Evolutionary conservation across 2,329 filamentous ascomycete genomes (phyloP).

Genomic region (Scopulariopsis brevicaulis): DNA sequence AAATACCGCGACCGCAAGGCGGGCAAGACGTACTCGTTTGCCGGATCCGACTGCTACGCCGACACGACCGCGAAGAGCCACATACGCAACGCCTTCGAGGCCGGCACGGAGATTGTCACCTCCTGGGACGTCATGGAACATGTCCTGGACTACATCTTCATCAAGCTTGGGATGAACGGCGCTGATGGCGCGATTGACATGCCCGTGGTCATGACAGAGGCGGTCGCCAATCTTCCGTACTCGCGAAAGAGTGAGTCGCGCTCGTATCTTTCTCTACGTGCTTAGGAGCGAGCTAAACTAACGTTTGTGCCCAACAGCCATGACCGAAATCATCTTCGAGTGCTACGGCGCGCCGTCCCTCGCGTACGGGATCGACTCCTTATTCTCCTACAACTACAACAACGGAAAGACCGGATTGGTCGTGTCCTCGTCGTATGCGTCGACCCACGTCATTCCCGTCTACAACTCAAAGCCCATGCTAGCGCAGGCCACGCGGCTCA

Average conservation of each 20-base stretch:
- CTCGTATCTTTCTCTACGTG: neutral
- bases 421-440: slow-evolving; percentile 83
- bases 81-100: slow-evolving; percentile 82
- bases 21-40: slow-evolving; percentile 83
- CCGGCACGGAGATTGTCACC: slow-evolving; percentile 79
- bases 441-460: slow-evolving; percentile 91
- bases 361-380: slow-evolving; percentile 88
- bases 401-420: slow-evolving; percentile 78
- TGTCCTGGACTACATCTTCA: slow-evolving; percentile 84
- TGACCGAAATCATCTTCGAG: slow-evolving; percentile 96
- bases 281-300: neutral
- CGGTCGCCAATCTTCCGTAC: slow-evolving; percentile 83
- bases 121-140: slow-evolving; percentile 99
- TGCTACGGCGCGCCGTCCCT: slow-evolving; percentile 86
- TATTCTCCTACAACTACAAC: slow-evolving; percentile 94
- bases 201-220: slow-evolving; percentile 91
- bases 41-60: slow-evolving; percentile 85
- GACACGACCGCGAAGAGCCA: slow-evolving; percentile 89
- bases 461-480: slow-evolving; percentile 77
- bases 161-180: slow-evolving; percentile 82
- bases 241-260: slow-evolving; percentile 64
- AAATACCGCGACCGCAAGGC: slow-evolving; percentile 93
- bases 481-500: slow-evolving; percentile 75
- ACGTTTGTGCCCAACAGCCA: slow-evolving; percentile 41
- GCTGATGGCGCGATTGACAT: slow-evolving; percentile 65